Evolutionary conservation across 2,329 filamentous ascomycete species (phyloP).

Genomic region (Fusarium buharicum): DNA sequence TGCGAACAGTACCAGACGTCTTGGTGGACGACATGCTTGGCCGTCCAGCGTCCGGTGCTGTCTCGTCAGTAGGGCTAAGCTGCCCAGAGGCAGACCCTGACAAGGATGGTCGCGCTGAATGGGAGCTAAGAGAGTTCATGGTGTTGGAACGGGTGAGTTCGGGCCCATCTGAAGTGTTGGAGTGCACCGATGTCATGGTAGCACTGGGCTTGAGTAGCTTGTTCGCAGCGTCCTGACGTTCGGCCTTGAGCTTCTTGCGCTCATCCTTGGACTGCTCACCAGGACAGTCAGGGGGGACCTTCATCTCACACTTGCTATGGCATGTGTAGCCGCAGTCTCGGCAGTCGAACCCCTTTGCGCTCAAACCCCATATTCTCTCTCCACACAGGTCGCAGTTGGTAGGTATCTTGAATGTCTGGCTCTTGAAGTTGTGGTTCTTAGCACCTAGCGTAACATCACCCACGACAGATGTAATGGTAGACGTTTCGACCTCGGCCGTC

Average conservation of each 20-base stretch:
- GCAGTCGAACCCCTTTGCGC: constrained; percentile 96
- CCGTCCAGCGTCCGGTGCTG: constrained; percentile 44
- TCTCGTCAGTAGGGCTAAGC: constrained; percentile 64
- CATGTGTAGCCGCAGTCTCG: constrained; percentile 97
- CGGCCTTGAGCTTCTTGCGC: constrained; percentile 89
- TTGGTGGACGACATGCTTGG: constrained; percentile 47
- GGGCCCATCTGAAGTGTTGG: constrained; percentile 72
- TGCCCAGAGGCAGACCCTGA: constrained; percentile 66
- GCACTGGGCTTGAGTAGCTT: constrained; percentile 62
- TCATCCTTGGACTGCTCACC: constrained; percentile 95
- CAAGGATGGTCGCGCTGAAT: constrained; percentile 79
- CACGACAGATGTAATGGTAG: constrained; percentile 89
- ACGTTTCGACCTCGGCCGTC: constrained; percentile 91
- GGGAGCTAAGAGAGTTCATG: constrained; percentile 89
- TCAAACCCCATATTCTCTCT: constrained; percentile 96
- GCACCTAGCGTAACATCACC: constrained; percentile 93
- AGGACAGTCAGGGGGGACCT: constrained; percentile 94
- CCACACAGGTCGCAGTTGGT: constrained; percentile 98
- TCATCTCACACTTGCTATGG: constrained; percentile 99
- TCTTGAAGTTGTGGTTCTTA: constrained; percentile 96
- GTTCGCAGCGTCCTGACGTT: constrained; percentile 83
- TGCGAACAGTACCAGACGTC: constrained; percentile 55
- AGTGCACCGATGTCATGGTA: constrained; percentile 52
- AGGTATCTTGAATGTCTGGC: constrained; percentile 99
- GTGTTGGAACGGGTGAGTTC: constrained; percentile 83